Evolutionary conservation across 108 stramenopile species (phyloP).

Genomic region (Skeletonema menzelii): DNA sequence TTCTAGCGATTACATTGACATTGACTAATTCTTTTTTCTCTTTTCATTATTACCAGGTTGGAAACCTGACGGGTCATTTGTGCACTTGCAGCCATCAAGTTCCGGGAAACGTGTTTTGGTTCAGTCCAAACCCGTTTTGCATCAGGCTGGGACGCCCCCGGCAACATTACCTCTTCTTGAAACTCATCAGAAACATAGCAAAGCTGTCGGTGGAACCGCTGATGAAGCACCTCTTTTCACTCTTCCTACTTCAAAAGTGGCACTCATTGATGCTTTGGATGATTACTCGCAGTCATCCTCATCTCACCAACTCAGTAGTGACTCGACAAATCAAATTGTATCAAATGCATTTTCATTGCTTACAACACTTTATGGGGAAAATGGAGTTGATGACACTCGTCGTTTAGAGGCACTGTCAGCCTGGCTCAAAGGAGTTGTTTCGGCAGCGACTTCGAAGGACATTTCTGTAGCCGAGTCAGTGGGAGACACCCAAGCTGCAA

Average conservation of each 20-base stretch:
- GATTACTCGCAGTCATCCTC: conserved; percentile 27
- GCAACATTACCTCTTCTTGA: conserved; percentile 40
- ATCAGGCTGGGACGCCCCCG: neutral
- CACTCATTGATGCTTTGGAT: conserved; percentile 19
- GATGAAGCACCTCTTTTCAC: conserved; percentile 48
- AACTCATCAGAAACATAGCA: conserved; percentile 50
- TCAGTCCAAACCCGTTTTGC: conserved; percentile 31
- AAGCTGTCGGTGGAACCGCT: conserved; percentile 10
- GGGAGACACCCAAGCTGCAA: conserved; percentile 44
- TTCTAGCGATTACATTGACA: neutral
- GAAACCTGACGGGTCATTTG: conserved; percentile 79
- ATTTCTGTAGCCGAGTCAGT: conserved; percentile 23
- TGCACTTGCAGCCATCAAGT: conserved; percentile 17
- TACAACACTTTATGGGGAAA: conserved; percentile 25
- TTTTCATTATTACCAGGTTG: conserved; percentile 38
- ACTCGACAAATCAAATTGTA: conserved; percentile 16
- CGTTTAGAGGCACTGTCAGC: conserved; percentile 32
- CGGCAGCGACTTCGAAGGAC: conserved; percentile 18
- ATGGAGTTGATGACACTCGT: conserved; percentile 19
- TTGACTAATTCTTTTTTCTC: neutral
- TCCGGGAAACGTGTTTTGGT: conserved; percentile 14
- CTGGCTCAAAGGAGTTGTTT: conserved; percentile 26
- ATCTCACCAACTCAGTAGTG: neutral
- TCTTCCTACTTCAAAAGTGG: conserved; percentile 22
- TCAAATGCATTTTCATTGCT: conserved; percentile 39